Evolutionary conservation across 129 eudicot genomes (phyloP), one percentile per base, ranked within the genome.

Genomic region (Saussurea involucrata): DNA sequence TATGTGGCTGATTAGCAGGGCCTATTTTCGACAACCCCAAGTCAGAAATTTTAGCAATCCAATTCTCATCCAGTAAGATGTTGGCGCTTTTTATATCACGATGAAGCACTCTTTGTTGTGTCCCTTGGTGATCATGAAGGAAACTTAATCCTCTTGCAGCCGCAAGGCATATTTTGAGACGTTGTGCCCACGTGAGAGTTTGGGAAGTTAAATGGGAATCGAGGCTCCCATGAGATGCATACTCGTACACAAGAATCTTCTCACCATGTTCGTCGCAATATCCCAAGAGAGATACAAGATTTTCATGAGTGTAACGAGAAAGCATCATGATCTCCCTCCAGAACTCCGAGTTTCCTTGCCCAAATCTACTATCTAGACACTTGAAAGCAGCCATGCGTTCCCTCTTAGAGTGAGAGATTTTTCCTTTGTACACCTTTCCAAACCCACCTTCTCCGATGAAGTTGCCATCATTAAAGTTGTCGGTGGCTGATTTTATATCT

Each of bases 281-380:
- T 42, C 80, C 80, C 0, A 65, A 22, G 0, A 76, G 65, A 18
- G 80, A 65, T 44, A 76, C 63, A 4, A 76, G 65, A 65, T 76
- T 65, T 64, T 76, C 64, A 76, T 76, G 80, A 0, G 22, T 40
- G 46, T 42, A 65, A 27, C 65, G 65, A 1, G 80, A 76, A 28
- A 76, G 80, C 72, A 42, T 40, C 80, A 44, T 42, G 5, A 76
- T 42, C 12, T 76, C 80, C 8, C 46, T 76, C 80, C 72, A 65
- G 33, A 76, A 76, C 42, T 76, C 80, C 0, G 66, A 55, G 44
- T 76, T 34, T 33, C 80, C 80, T 76, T 66, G 80, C 49, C 80
- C 73, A 44, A 8, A 27, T 27, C 5, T 27, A 40, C 65, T 71
- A 18, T 76, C 64, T 10, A 76, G 24, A 42, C 72, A 46, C 66